Conservation (phyloP, 306 rosid species). For the Fragaria nilgerrensis region DNA sequence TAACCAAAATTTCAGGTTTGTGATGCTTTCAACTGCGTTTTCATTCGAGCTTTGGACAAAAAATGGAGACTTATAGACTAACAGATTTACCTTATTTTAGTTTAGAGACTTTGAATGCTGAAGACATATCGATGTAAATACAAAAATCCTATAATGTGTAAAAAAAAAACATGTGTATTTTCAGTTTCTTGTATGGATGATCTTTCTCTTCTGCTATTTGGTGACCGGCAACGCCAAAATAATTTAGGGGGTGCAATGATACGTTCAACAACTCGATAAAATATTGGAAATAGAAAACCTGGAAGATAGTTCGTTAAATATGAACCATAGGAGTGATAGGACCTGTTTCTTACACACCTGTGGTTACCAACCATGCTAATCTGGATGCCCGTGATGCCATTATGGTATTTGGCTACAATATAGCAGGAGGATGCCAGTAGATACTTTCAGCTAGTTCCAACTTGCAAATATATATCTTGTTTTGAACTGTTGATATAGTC, state of each 20-base stretch:
- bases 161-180: too few species aligned
- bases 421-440: neutral
- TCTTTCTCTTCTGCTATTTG: too few species aligned
- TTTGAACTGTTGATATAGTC: neutral
- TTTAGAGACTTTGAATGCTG: neutral
- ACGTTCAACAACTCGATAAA: neutral
- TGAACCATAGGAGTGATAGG: neutral
- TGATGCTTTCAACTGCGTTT: neutral
- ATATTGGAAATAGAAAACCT: neutral
- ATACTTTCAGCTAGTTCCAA: neutral
- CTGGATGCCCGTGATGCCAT: neutral
- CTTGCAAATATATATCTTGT: neutral
- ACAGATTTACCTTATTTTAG: neutral
- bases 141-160: too few species aligned
- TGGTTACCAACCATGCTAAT: neutral
- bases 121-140: too few species aligned
- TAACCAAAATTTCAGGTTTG: neutral
- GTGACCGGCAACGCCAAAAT: neutral
- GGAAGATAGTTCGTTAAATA: neutral
- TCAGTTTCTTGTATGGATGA: too few species aligned
- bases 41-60: neutral
- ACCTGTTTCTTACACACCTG: neutral
- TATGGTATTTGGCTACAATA: neutral
- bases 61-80: neutral
- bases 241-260: constrained; percentile 4